phyloP scores from a whole-genome alignment of 306 rosid genomes.

The Ormosia semicastrata region DNA sequence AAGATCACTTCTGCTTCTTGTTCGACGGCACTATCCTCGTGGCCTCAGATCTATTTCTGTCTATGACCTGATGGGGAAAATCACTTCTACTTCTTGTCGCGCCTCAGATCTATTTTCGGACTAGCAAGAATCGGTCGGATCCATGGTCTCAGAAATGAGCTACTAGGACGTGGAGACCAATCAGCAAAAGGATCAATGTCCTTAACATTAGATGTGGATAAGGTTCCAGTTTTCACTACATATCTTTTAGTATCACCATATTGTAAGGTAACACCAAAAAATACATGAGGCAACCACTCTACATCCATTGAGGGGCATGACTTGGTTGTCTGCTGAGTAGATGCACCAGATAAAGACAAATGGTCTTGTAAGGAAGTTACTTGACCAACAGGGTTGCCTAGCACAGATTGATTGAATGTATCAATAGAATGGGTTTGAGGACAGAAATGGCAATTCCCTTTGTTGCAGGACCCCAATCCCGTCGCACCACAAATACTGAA shows the following conservation, averaged over 20 bases:
- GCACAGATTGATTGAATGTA: constrained; percentile 37
- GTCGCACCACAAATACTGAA: too few species aligned
- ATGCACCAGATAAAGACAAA: constrained; percentile 32
- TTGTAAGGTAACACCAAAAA: constrained; percentile 44
- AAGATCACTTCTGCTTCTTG: too few species aligned
- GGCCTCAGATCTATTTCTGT: too few species aligned
- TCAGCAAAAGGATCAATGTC: constrained; percentile 83
- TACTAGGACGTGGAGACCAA: constrained; percentile 90
- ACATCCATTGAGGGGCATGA: constrained; percentile 83
- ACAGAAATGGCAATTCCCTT: constrained; percentile 41
- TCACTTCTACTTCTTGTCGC: too few species aligned
- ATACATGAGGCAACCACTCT: constrained; percentile 87
- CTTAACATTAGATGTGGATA: constrained; percentile 60
- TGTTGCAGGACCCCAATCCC: constrained; percentile 77
- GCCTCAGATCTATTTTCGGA: too few species aligned
- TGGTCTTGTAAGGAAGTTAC: constrained; percentile 42
- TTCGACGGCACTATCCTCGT: too few species aligned
- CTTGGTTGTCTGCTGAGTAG: constrained; percentile 55
- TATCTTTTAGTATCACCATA: constrained; percentile 60
- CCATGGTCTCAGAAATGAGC: too few species aligned
- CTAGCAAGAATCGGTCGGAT: too few species aligned
- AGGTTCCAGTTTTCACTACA: constrained; percentile 40
- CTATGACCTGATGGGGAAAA: too few species aligned
- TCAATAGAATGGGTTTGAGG: constrained; percentile 40
- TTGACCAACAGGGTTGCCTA: constrained; percentile 41